phyloP scores from a whole-genome alignment of 345 rosid species.

The Eucalyptus leucophloia region DNA sequence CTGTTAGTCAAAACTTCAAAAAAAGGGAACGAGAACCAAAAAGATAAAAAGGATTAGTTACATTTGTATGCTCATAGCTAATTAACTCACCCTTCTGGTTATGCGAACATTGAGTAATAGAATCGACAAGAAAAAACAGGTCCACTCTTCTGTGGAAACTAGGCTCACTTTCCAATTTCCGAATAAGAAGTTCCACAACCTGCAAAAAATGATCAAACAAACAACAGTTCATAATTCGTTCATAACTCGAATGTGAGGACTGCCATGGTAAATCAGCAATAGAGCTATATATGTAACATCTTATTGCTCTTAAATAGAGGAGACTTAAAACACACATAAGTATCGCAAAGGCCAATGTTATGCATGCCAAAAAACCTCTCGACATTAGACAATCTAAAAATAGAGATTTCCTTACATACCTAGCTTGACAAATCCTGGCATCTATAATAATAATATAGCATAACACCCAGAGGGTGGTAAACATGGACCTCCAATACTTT shows the following conservation, averaged over 20 bases:
- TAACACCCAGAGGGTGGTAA: background rate
- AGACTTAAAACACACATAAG: background rate
- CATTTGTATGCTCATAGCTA: background rate
- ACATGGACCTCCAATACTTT: background rate
- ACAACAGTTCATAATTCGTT: background rate
- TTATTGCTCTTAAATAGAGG: background rate
- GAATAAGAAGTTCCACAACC: slow-evolving; percentile 91
- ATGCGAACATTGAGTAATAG: slow-evolving; percentile 88
- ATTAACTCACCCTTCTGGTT: slow-evolving; percentile 59
- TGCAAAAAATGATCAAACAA: slow-evolving; percentile 5
- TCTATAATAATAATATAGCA: background rate
- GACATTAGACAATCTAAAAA: background rate
- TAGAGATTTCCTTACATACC: background rate
- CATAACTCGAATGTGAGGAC: background rate
- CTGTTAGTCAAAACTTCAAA: background rate
- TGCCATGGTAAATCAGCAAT: background rate
- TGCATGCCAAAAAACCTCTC: background rate
- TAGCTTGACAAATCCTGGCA: background rate
- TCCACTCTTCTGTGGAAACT: slow-evolving; percentile 80
- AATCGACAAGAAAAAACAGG: slow-evolving; percentile 90
- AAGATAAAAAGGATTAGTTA: background rate
- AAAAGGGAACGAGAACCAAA: background rate
- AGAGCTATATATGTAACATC: background rate
- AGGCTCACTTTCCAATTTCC: slow-evolving; percentile 79
- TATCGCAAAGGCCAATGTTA: background rate